Evolutionary conservation across 1,284 basidiomycete genomes (phyloP).

Genomic region (Meripilus lineatus): DNA sequence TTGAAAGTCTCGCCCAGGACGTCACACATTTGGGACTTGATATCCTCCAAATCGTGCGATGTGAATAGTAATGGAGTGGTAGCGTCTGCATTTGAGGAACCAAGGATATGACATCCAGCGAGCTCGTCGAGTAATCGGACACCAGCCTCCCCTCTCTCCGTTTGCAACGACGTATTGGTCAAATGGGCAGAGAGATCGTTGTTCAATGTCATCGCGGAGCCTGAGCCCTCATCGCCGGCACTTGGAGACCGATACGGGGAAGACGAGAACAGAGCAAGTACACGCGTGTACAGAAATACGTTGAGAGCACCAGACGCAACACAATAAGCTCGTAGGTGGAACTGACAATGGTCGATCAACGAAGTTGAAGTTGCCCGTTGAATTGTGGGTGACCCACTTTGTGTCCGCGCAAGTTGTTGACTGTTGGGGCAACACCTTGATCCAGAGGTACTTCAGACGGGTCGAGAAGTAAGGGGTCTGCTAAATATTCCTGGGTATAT

Average conservation of each 20-base stretch:
- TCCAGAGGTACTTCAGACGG: constrained; percentile 43
- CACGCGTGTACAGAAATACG: constrained; percentile 76
- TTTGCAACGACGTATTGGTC: constrained; percentile 95
- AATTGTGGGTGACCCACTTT: constrained; percentile 48
- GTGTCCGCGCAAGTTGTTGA: constrained; percentile 42
- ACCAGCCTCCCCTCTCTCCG: constrained; percentile 55
- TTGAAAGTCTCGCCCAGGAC: constrained; percentile 80
- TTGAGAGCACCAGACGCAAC: constrained; percentile 78
- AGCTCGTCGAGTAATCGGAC: constrained; percentile 80
- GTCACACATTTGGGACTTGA: constrained; percentile 60
- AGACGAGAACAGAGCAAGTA: constrained; percentile 84
- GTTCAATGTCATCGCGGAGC: constrained; percentile 11
- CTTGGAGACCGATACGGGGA: constrained; percentile 52
- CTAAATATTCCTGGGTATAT: constrained; percentile 71
- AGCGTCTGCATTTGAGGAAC: constrained; percentile 14
- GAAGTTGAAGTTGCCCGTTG: not conserved
- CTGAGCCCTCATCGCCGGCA: constrained; percentile 18
- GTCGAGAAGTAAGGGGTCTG: constrained; percentile 74
- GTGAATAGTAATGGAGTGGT: constrained; percentile 14
- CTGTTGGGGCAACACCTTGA: constrained; percentile 17
- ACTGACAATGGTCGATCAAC: constrained; percentile 42
- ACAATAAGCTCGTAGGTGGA: constrained; percentile 94
- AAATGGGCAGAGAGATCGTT: constrained; percentile 76
- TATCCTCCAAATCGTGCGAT: constrained; percentile 45
- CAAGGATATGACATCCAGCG: constrained; percentile 55